These are phyloP conservation scores for Botrytis porri DNA, from an alignment of 2,329 filamentous ascomycete species.

Conservation along the genomic window DNA sequence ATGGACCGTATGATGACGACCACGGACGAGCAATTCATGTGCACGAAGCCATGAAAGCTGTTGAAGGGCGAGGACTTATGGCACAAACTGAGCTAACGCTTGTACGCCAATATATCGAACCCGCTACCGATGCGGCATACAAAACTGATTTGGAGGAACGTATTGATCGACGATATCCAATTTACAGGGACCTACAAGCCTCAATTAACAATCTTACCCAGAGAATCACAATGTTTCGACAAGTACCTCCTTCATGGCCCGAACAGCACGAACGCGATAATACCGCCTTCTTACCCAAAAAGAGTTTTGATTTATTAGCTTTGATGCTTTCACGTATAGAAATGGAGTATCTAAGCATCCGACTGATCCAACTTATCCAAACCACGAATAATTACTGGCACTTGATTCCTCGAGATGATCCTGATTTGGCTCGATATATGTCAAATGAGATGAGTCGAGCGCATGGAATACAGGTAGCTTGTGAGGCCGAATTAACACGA, in stretches of 20 bases:
- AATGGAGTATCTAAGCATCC: constrained; percentile 14
- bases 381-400: constrained; percentile 8
- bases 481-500: constrained; percentile 11
- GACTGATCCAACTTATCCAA: constrained; percentile 15
- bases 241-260: constrained; percentile 16
- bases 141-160: constrained; percentile 15
- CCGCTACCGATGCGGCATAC: not conserved
- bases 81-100: not conserved
- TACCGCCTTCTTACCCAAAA: constrained; percentile 1
- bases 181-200: constrained; percentile 9
- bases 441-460: constrained; percentile 4
- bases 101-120: constrained; percentile 11
- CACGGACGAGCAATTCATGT: constrained; percentile 16
- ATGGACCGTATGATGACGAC: constrained; percentile 17
- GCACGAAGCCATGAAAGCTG: constrained; percentile 10
- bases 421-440: not conserved
- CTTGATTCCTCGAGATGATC: constrained; percentile 8
- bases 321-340: constrained; percentile 19
- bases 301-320: constrained; percentile 2
- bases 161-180: constrained; percentile 12
- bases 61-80: not conserved
- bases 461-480: constrained; percentile 7
- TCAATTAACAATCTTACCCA: constrained; percentile 13
- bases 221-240: constrained; percentile 7
- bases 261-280: constrained; percentile 20